phyloP scores from a whole-genome alignment of 768 basidiomycete genomes.

The Lactarius sp. region DNA sequence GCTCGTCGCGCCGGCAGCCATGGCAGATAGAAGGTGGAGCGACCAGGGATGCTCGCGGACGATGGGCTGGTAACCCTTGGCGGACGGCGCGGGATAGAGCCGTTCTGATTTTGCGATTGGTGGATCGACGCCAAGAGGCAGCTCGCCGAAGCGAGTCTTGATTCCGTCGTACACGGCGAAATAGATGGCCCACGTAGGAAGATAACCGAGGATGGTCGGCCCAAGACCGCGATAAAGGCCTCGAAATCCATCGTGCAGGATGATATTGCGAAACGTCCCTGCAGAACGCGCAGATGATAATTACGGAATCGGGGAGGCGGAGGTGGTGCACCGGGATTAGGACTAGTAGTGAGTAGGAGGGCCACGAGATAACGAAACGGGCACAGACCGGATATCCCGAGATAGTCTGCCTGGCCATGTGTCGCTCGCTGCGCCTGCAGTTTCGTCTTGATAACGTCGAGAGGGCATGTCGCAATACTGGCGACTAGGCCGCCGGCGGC shows the following conservation, averaged over 20 bases:
- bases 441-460: constrained; percentile 97
- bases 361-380: constrained; percentile 2
- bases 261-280: constrained; percentile 43
- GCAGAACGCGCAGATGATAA: constrained; percentile 25
- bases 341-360: constrained; percentile 10
- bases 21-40: constrained; percentile 88
- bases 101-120: constrained; percentile 36
- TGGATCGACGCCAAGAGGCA: constrained; percentile 41
- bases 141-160: constrained; percentile 75
- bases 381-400: constrained; percentile 27
- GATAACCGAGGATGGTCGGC: constrained; percentile 92
- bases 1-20: constrained; percentile 91
- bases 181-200: constrained; percentile 99
- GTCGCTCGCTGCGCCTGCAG: constrained; percentile 87
- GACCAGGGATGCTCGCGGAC: constrained; percentile 81
- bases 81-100: constrained; percentile 77
- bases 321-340: constrained; percentile 27
- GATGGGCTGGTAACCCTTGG: constrained; percentile 79
- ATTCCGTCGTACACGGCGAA: constrained; percentile 97
- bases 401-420: constrained; percentile 64
- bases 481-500: constrained; percentile 93
- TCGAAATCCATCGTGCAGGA: constrained; percentile 65
- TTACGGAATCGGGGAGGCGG: constrained; percentile 15
- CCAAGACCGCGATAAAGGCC: constrained; percentile 97
- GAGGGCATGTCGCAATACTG: constrained; percentile 90